These are phyloP conservation scores for Apodospora peruviana DNA, from an alignment of 495 filamentous ascomycete species.

Conservation along the genomic window DNA sequence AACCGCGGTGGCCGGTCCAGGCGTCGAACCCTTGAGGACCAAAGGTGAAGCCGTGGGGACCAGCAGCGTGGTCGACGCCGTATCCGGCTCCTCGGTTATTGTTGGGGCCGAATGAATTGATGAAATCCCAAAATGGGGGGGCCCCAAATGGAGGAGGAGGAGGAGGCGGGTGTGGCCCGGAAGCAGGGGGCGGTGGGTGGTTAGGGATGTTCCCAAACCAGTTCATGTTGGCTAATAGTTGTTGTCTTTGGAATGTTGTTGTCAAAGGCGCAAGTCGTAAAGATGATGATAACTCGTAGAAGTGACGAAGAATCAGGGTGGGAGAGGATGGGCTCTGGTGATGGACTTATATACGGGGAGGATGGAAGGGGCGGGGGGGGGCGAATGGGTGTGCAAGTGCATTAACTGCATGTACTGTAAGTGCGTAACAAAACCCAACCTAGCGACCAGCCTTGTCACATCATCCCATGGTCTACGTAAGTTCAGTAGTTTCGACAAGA, in stretches of 20 bases:
- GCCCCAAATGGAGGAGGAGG: not conserved
- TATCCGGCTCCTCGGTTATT: slow-evolving; percentile 13
- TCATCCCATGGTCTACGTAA: too few species aligned
- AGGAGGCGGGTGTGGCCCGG: not conserved
- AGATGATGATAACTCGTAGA: not conserved
- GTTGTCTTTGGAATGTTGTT: not conserved
- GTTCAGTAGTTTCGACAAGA: too few species aligned
- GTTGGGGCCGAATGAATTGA: slow-evolving; percentile 18
- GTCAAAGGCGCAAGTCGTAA: not conserved
- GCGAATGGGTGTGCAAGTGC: too few species aligned
- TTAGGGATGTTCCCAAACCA: not conserved
- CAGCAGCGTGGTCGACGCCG: slow-evolving; percentile 26
- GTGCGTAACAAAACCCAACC: too few species aligned
- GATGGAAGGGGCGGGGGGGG: too few species aligned
- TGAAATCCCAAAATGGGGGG: slow-evolving; percentile 22
- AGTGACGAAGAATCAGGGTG: not conserved
- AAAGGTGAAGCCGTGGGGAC: slow-evolving; percentile 19
- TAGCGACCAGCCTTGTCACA: too few species aligned
- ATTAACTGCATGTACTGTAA: too few species aligned
- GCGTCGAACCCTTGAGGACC: slow-evolving; percentile 14
- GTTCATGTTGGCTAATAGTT: not conserved
- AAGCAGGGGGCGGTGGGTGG: not conserved
- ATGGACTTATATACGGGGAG: too few species aligned
- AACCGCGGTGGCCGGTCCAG: slow-evolving; percentile 16
- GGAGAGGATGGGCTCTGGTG: too few species aligned